Evolutionary conservation across 495 filamentous ascomycete species (phyloP), one percentile per base, ranked within the genome.

Genomic region (Aspergillus cristatus): DNA sequence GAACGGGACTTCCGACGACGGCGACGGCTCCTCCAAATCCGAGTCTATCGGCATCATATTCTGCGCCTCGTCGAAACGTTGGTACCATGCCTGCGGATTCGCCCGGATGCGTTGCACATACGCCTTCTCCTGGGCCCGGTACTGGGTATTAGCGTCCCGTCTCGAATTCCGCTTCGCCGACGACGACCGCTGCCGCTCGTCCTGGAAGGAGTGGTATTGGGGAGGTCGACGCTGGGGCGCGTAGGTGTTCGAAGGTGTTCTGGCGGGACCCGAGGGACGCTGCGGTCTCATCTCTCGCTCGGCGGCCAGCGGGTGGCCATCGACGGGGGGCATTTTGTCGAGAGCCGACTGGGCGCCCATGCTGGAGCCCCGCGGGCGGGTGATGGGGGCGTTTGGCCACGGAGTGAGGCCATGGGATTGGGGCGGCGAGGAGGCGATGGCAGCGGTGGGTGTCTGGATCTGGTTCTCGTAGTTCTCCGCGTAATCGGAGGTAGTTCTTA

Each of bases 11-110:
- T 91, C 90, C 0, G 85, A 86, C 0, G 83, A 82, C 3, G 89
- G 89, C 0, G 86, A 91, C 42, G 84, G 83, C 6, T 85, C 91
- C 34, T 97, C 91, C n/a, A 81, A 75, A 46, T 94, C 87, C 7
- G 90, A 88, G 30, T 88, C 86, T 2, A 32, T 73, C 35, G 78
- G 54, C 29, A 72, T 75, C 30, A 74, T 72, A 3, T 75, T 74
- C 31, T 82, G 81, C 2, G 76, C 67, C 40, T 90, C 83, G 36
- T 59, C 55, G 48, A 88, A 86, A 49, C 90, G 90, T 37, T 86
- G 78, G 43, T 74, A 62, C 67, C 67, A 70, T 22, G 58, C 78
- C 36, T 78, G 70, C 28, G 78, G 75, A 39, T 84, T 79, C 59
- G 93, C 73, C 50, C 77, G 78, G 58, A 82, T 74, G 37, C 76